Percentiles rank a stretch among this genome's conserved stretches.
phyloP scores from a whole-genome alignment of 164 flowering plant genomes.

The Akebia trifoliata region DNA sequence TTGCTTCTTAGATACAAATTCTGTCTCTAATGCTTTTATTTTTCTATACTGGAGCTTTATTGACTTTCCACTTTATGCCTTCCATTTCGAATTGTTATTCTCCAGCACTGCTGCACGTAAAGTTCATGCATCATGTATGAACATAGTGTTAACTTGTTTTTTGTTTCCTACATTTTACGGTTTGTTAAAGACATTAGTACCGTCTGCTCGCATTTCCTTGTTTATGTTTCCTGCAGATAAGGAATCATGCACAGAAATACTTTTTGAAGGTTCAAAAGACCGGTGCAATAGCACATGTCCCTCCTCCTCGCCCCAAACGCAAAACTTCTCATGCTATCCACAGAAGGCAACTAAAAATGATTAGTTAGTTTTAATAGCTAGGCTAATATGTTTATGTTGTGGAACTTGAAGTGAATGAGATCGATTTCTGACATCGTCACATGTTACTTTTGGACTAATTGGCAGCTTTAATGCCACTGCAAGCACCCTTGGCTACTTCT shows the following conservation, averaged over 20 bases:
- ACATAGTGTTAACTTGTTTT: no score
- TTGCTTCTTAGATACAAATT: no score
- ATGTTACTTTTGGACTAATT: constrained; percentile 17
- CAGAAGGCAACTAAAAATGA: constrained; percentile 85
- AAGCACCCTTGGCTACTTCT: constrained; percentile 47
- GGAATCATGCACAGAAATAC: constrained; percentile 98
- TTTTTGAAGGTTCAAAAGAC: constrained; percentile 90
- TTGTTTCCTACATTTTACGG: no score
- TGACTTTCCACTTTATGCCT: not conserved
- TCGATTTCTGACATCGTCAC: constrained; percentile 9
- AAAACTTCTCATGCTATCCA: constrained; percentile 93
- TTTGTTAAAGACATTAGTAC: not conserved
- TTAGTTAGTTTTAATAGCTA: constrained; percentile 17
- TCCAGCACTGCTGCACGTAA: not conserved
- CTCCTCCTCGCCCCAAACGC: constrained; percentile 96
- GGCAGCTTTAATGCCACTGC: constrained; percentile 51
- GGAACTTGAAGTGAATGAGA: not conserved
- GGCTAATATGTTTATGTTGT: not conserved
- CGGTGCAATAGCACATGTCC: constrained; percentile 85
- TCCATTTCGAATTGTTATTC: not conserved
- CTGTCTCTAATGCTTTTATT: no score
- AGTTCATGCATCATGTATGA: no score
- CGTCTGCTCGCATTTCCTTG: not conserved
- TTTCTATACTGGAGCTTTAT: no score
- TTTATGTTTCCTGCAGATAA: constrained; percentile 45